Conservation (phyloP, 768 basidiomycete genomes). For the Sutorius australiensis region DNA sequence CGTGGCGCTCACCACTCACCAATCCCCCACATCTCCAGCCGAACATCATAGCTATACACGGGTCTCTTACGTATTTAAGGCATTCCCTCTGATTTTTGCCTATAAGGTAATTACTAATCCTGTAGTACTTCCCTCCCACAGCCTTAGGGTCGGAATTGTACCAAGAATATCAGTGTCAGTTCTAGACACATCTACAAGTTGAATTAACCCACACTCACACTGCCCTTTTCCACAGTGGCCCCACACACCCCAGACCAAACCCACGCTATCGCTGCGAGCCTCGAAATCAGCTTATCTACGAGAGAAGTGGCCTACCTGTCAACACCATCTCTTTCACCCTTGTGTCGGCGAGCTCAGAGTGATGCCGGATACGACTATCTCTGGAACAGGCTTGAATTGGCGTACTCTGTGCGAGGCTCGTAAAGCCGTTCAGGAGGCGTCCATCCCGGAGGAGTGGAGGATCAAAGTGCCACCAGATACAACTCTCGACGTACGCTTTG, state of each 20-base stretch:
- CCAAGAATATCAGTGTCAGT: neutral
- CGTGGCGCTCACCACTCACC: too few relatives aligned
- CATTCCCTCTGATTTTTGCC: too few relatives aligned
- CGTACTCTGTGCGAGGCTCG: constrained; percentile 16
- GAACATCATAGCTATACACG: too few relatives aligned
- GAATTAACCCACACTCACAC: neutral
- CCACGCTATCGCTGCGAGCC: neutral
- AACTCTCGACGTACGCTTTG: constrained; percentile 17
- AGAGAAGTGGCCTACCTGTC: neutral
- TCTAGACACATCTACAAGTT: neutral
- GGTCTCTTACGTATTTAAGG: too few relatives aligned
- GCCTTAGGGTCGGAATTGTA: too few relatives aligned
- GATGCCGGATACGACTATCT: constrained; percentile 2
- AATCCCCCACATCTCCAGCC: too few relatives aligned
- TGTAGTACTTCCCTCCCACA: too few relatives aligned
- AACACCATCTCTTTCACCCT: neutral
- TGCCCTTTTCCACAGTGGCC: neutral
- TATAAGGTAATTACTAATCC: too few relatives aligned
- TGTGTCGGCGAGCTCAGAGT: neutral
- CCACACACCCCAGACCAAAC: neutral
- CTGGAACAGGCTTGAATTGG: constrained; percentile 14
- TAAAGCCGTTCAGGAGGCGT: constrained; percentile 19
- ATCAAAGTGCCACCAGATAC: constrained; percentile 17
- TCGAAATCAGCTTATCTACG: neutral
- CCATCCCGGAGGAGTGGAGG: constrained; percentile 24